Conservation (phyloP, 495 filamentous ascomycete genomes). For the Margaritispora aquatica region DNA sequence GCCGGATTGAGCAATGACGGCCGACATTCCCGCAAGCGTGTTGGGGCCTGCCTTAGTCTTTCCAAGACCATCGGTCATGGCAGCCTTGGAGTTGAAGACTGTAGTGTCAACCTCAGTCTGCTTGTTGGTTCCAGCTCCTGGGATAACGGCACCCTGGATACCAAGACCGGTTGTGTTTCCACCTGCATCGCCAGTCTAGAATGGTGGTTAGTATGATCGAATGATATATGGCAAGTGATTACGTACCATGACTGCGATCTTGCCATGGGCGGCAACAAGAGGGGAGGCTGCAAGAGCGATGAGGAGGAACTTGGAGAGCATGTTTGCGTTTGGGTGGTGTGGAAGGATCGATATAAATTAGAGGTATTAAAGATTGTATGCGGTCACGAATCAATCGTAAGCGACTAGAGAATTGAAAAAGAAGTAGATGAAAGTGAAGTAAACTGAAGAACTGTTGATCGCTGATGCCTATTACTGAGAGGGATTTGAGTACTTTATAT, state of each 20-base stretch:
- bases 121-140: conserved; percentile 20
- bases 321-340: conserved; percentile 12
- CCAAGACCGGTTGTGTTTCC: conserved; percentile 25
- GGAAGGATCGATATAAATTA: conserved; percentile 1
- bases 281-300: conserved; percentile 21
- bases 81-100: conserved; percentile 20
- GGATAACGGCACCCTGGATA: conserved; percentile 23
- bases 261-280: conserved; percentile 26
- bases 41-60: conserved; percentile 21
- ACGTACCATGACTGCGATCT: conserved; percentile 24
- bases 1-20: conserved; percentile 31
- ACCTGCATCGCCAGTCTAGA: conserved; percentile 24
- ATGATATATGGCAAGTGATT: too few relatives aligned
- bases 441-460: conserved; percentile 22
- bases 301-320: conserved; percentile 22
- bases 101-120: conserved; percentile 25
- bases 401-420: conserved; percentile 15
- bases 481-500: conserved; percentile 22
- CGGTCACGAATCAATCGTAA: conserved; percentile 25
- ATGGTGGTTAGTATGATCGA: conserved; percentile 7
- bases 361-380: conserved; percentile 19
- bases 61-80: conserved; percentile 20
- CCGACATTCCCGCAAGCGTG: conserved; percentile 17
- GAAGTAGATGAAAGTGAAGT: conserved; percentile 8
- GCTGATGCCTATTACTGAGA: conserved; percentile 17